Evolutionary conservation across 768 basidiomycete species (phyloP).

Genomic region (Tephrocybe sp.): DNA sequence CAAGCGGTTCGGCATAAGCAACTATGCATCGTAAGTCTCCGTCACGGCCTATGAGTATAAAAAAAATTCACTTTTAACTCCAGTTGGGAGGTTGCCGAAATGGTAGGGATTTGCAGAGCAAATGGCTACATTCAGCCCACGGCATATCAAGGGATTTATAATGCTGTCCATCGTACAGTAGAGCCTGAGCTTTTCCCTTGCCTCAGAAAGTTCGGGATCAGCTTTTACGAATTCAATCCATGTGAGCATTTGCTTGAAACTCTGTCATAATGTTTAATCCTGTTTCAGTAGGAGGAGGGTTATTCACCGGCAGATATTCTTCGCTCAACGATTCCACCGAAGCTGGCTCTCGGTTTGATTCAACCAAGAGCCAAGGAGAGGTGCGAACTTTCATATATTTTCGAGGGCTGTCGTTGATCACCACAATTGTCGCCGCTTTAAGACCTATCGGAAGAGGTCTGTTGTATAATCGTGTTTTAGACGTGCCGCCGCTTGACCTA

Average conservation of each 20-base stretch:
- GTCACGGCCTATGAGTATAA: not conserved
- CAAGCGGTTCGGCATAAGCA: constrained; percentile 61
- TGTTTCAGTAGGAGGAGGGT: constrained; percentile 51
- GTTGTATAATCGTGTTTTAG: too few relatives aligned
- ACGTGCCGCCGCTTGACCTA: not conserved
- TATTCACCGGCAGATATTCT: constrained; percentile 53
- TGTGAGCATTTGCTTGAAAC: constrained; percentile 28
- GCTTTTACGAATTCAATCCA: constrained; percentile 57
- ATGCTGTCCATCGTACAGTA: constrained; percentile 37
- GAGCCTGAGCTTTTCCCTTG: constrained; percentile 52
- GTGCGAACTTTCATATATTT: constrained; percentile 22
- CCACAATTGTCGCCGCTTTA: too few relatives aligned
- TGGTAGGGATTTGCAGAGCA: constrained; percentile 53
- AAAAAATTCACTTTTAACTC: too few relatives aligned
- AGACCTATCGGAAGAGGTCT: constrained; percentile 39
- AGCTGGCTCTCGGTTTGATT: constrained; percentile 57
- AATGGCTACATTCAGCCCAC: constrained; percentile 55
- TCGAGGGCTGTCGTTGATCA: too few relatives aligned
- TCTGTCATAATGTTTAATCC: not conserved
- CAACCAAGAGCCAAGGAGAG: constrained; percentile 41
- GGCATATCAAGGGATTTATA: constrained; percentile 51
- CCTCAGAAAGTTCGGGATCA: constrained; percentile 54
- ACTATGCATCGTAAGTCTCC: constrained; percentile 47
- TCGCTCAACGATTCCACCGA: constrained; percentile 40
- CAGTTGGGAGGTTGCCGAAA: constrained; percentile 62